Evolutionary conservation across 108 stramenopile genomes (phyloP), one percentile per base, ranked within the genome.

Genomic region (Nitzschia sp.): DNA sequence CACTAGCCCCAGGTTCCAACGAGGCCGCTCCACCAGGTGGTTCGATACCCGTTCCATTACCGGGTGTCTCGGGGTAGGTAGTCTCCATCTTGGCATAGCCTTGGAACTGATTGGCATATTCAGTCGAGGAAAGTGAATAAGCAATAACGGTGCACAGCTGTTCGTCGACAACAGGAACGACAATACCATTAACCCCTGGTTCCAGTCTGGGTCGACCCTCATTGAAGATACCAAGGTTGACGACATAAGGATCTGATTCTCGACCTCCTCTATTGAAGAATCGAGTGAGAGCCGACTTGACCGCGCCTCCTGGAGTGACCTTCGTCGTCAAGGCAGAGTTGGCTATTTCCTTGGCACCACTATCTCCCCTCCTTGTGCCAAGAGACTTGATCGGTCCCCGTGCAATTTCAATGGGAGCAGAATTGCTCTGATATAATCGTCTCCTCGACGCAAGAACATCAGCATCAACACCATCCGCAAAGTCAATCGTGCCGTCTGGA

Each of bases 101-200:
- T 58, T 87, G 82, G 75, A 92, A 93, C 49, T 93, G 92, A 38
- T 74, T 77, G 26, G 87, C 84, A 76, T 93, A 96, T 53, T 94
- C 95, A 17, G 68, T 60, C 2, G 95, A 95, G 11, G 90, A 84
- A 29, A 97, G 77, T 3, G 94, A 95, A 71, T 96, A 91, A 1
- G 96, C 96, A 77, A 98, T 97, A 27, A 97, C 86, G 8, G 96
- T 96, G 24, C 91, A 91, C 0, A 92, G 89, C 51, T 94, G 91
- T 34, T 98, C 96, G 68, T 98, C 98, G 59, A 93, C 79, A 0
- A 98, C 98, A 29, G 93, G 94, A 34, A 98, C 82, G 46, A 98
- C 86, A 56, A 94, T 79, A 29, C 95, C 96, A 64, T 91, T 78
- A 11, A 87, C 82, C 9, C 97, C 96, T 8, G 95, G 92, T 53